Evolutionary conservation across 352 stramenopile species (phyloP), one percentile per base, ranked within the genome.

Genomic region (Globisporangium parvum): DNA sequence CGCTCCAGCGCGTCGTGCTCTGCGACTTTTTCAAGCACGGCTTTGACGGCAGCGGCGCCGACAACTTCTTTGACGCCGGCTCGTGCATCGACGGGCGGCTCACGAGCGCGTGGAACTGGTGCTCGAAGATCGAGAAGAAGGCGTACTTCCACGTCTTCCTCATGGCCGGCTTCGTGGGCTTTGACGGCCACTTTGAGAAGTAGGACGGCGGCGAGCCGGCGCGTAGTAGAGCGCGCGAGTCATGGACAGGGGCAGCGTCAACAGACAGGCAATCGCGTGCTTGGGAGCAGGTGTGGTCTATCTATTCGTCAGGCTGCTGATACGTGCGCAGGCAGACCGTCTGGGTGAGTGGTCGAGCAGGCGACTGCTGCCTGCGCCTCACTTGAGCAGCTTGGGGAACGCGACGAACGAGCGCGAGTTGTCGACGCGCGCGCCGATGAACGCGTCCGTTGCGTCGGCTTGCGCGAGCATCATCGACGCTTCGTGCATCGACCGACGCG

Each of bases 31-130:
- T 98, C 76, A 76, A 85, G 40, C 92, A 96, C 46, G 95, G 93
- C 9, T 98, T 98, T 65, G 95, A 98, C 63, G 94, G 95, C 37
- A 97, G 86, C 53, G 91, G 93, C 28, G 91, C 85, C 33, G 90
- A 98, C 69, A 98, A 98, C 63, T 98, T 97, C 57, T 98, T 98
- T 51, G 94, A 98, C 49, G 93, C 95, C 9, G 93, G 93, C 6
- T 97, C 82, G 49, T 98, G 96, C 65, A 98, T 99, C 59, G 96
- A 99, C 68, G 96, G 96, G 12, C 77, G 95, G 5, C 85, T 99
- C 50, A 99, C 95, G 33, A 97, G 86, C 42, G 95, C 96, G 6
- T 99, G 96, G 95, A 98, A 98, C 73, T 99, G 95, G 95, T 99
- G 95, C 71, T 97, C 88, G 20, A 88, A 97, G 48, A 69, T 99